Conservation (phyloP, 2,329 filamentous ascomycete species). For the Neurospora sp. region DNA sequence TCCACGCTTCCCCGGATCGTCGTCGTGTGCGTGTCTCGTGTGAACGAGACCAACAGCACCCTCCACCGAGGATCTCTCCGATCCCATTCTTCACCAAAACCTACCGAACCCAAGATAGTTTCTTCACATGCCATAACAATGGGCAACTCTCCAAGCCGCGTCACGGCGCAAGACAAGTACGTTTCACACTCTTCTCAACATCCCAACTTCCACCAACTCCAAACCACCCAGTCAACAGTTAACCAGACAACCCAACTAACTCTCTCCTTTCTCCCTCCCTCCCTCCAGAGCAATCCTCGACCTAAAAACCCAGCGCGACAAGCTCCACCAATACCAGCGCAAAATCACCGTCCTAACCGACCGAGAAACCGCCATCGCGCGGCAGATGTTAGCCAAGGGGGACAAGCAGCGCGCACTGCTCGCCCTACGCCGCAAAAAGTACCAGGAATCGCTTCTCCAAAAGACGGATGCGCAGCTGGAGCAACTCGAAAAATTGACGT, state of each 20-base stretch:
- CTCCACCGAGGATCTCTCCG: not conserved
- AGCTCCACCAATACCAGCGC: constrained; percentile 90
- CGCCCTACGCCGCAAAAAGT: constrained; percentile 89
- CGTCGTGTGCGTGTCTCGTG: not conserved
- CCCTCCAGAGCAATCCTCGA: constrained; percentile 78
- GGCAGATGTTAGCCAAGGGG: constrained; percentile 67
- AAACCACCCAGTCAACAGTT: constrained; percentile 4
- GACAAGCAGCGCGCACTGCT: constrained; percentile 77
- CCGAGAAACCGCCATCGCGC: constrained; percentile 78
- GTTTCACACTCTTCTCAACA: constrained; percentile 13
- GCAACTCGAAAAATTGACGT: constrained; percentile 80
- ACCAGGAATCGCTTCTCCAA: constrained; percentile 78
- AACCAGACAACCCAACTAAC: not conserved
- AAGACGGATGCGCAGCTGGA: constrained; percentile 93
- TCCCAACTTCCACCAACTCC: too few species aligned
- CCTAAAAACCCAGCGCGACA: constrained; percentile 95
- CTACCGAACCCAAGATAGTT: not conserved
- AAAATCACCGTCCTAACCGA: constrained; percentile 78
- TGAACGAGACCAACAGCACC: not conserved
- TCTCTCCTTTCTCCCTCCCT: not conserved
- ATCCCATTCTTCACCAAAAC: not conserved
- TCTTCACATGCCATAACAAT: constrained; percentile 24
- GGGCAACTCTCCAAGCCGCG: constrained; percentile 47
- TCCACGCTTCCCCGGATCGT: not conserved
- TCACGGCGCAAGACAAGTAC: constrained; percentile 75